Conservation (phyloP, 2,329 filamentous ascomycete genomes). For the Colletotrichum viniferum region DNA sequence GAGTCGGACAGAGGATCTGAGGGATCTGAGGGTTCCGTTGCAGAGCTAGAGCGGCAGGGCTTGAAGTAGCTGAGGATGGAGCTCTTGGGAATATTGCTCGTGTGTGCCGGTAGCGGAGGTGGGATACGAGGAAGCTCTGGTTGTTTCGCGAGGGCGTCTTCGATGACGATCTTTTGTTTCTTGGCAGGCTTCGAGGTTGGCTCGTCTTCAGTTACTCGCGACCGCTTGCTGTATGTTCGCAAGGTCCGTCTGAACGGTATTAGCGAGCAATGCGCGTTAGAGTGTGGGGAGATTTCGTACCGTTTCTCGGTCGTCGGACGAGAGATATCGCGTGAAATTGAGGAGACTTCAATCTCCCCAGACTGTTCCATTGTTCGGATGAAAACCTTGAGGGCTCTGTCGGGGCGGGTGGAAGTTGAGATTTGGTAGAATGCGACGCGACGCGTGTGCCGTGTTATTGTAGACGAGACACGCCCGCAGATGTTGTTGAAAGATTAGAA, state of each 20-base stretch:
- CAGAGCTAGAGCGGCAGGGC: slow-evolving; percentile 25
- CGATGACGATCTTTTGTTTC: slow-evolving; percentile 25
- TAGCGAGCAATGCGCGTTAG: background rate
- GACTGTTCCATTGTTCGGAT: background rate
- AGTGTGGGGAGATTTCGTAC: background rate
- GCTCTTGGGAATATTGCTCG: slow-evolving; percentile 28
- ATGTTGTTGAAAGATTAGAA: background rate
- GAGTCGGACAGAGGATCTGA: slow-evolving; percentile 11
- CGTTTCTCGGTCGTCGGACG: slow-evolving; percentile 7
- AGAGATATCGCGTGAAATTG: background rate
- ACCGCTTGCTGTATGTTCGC: slow-evolving; percentile 45
- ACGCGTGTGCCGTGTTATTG: background rate
- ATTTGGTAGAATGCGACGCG: background rate
- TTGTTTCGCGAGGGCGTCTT: slow-evolving; percentile 17
- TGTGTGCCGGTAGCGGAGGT: background rate
- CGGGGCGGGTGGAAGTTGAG: background rate
- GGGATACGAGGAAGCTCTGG: background rate
- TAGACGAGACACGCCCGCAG: background rate
- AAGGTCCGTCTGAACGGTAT: slow-evolving; percentile 20
- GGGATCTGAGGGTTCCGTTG: slow-evolving; percentile 6
- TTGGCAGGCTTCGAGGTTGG: background rate
- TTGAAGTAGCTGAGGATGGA: slow-evolving; percentile 49
- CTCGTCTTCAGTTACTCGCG: background rate
- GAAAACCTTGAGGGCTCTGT: background rate
- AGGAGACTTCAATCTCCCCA: background rate